Percentiles rank a stretch among this genome's conserved stretches.
These are phyloP conservation scores for Cochlearia excelsa DNA, from an alignment of 345 rosid species.

Conservation along the genomic window DNA sequence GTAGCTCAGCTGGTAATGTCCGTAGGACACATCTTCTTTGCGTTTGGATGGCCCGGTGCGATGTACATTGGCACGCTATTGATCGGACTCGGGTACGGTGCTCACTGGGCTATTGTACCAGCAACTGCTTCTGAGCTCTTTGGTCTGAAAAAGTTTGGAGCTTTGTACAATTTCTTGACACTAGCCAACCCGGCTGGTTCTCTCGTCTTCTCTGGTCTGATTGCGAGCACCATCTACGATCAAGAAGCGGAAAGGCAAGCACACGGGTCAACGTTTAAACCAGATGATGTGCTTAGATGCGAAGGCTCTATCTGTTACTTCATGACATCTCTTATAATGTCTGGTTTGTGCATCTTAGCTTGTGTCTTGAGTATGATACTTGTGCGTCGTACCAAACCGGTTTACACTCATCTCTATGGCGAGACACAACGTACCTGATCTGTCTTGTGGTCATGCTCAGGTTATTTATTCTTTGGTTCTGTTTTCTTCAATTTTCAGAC, in stretches of 20 bases:
- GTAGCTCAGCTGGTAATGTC: constrained; percentile 84
- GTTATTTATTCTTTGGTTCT: constrained; percentile 33
- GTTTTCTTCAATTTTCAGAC: constrained; percentile 16
- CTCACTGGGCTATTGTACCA: constrained; percentile 99
- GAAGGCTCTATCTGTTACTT: constrained; percentile 85
- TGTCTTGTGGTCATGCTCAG: constrained; percentile 21
- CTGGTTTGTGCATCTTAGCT: constrained; percentile 80
- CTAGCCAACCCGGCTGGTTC: constrained; percentile 97
- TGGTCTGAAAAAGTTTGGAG: constrained; percentile 92
- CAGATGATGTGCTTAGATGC: constrained; percentile 62
- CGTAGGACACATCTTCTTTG: constrained; percentile 81
- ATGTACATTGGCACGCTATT: constrained; percentile 84
- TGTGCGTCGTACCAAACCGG: constrained; percentile 79
- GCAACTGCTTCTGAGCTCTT: constrained; percentile 96
- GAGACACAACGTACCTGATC: constrained; percentile 42
- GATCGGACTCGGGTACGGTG: constrained; percentile 92
- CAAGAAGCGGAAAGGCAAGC: constrained; percentile 86
- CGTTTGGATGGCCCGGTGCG: constrained; percentile 90
- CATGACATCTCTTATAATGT: constrained; percentile 91
- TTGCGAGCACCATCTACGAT: constrained; percentile 89
- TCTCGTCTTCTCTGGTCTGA: constrained; percentile 80
- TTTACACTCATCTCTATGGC: constrained; percentile 82
- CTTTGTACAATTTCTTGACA: constrained; percentile 90
- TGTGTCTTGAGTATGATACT: constrained; percentile 74
- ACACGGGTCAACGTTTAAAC: constrained; percentile 32